Evolutionary conservation across 768 basidiomycete genomes (phyloP), one percentile per base, ranked within the genome.

Genomic region (Megacollybia marginata): DNA sequence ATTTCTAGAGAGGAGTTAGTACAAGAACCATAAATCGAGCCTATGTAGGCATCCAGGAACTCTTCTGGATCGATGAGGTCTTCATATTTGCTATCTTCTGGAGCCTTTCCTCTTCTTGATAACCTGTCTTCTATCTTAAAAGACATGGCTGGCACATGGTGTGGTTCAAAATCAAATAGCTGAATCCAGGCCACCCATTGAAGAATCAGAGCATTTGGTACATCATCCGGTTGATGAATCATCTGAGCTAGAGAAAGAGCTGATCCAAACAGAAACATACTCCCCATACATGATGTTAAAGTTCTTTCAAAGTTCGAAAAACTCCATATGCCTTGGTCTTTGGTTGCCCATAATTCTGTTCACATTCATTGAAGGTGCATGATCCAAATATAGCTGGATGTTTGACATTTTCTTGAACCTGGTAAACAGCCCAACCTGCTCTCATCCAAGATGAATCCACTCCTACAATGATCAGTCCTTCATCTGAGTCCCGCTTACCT

Each of bases 151-250:
- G 67, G 69, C 0, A 73, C 61, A 49, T 73, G 69, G 2, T 59
- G 46, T 2, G 71, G 50, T 18, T 56, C 54, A 48, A 73, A 72
- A 42, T 69, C 53, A 48, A 72, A 73, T 0, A 69, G 47, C 0
- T 58, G 49, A 6, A 73, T 65, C 33, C 60, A 67, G 5, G 55
- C 34, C 2, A 74, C 62, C 72, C 71, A 73, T n/a, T 63, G 45
- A 16, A 68, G 66, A 46, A 72, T 62, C 0, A 66, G 59, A 0
- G n/a, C n/a, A n/a, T n/a, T n/a, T n/a, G n/a, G n/a, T n/a, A n/a
- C n/a, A n/a, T n/a, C n/a, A n/a, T n/a, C n/a, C n/a, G n/a, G n/a
- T n/a, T n/a, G n/a, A n/a, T n/a, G n/a, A n/a, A n/a, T n/a, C n/a
- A n/a, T n/a, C n/a, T n/a, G n/a, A n/a, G n/a, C n/a, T n/a, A n/a